Conservation (phyloP, 441 rosid species). For the Metrosideros polymorpha region DNA sequence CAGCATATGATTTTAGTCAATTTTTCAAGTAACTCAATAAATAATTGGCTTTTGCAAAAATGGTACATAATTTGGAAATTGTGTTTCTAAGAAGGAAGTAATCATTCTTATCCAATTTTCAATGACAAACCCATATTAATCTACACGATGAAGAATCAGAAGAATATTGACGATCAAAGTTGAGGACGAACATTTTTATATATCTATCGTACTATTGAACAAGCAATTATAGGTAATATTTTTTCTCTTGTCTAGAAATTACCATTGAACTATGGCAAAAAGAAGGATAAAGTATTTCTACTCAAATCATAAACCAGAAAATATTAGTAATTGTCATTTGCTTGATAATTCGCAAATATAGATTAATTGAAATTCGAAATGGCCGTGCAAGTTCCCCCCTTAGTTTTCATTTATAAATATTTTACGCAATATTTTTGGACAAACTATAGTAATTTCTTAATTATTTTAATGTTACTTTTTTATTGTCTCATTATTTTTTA, state of each 20-base stretch:
- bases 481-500: neutral
- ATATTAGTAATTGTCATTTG: neutral
- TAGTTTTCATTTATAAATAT: neutral
- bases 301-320: neutral
- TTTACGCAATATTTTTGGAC: neutral
- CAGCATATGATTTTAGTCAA: neutral
- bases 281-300: neutral
- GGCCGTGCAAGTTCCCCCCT: neutral
- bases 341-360: neutral
- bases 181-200: too few species aligned
- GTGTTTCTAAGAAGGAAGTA: neutral
- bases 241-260: neutral
- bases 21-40: neutral
- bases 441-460: neutral
- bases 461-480: neutral
- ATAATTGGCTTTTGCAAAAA: neutral
- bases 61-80: neutral
- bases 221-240: neutral
- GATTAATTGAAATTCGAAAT: neutral
- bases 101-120: neutral
- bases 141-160: neutral
- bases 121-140: neutral
- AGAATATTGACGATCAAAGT: neutral
- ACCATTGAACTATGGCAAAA: neutral
- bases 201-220: neutral